A percentile compares a stretch with the other conserved stretches of the same genome.
phyloP scores from a whole-genome alignment of 192 early-diverging fungal species.

The Funneliformis mosseae region DNA sequence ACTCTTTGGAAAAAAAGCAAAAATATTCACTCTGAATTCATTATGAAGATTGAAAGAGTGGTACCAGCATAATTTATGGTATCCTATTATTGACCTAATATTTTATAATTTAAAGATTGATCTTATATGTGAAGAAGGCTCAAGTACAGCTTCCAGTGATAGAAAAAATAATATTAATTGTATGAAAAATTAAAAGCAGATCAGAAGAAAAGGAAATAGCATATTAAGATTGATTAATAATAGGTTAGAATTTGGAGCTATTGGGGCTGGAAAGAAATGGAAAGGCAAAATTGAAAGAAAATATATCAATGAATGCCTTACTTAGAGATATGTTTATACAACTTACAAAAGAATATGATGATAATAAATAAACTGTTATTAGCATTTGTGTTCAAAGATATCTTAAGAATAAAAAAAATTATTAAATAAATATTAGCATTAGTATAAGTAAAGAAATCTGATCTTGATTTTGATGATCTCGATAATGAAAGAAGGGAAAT shows the following conservation, averaged over 20 bases:
- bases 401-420: neutral
- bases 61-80: neutral
- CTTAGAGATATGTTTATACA: neutral
- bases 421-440: no score
- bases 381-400: neutral
- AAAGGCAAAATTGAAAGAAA: slow-evolving; percentile 6
- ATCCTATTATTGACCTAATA: neutral
- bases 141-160: neutral
- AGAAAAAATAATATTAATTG: neutral
- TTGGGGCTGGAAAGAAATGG: slow-evolving; percentile 3
- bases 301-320: slow-evolving; percentile 15
- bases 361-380: slow-evolving; percentile 13
- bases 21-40: neutral
- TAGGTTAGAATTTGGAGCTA: slow-evolving; percentile 18
- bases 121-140: neutral
- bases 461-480: no score
- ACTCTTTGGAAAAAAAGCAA: neutral
- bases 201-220: slow-evolving; percentile 1
- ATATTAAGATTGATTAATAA: slow-evolving; percentile 2
- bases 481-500: no score
- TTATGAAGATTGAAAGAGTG: slow-evolving; percentile 10
- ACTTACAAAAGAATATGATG: neutral
- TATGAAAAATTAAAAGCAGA: neutral
- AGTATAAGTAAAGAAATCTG: no score
- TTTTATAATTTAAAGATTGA: neutral